Conservation (phyloP, 1,284 basidiomycete species). For the Porodaedalea pini region DNA sequence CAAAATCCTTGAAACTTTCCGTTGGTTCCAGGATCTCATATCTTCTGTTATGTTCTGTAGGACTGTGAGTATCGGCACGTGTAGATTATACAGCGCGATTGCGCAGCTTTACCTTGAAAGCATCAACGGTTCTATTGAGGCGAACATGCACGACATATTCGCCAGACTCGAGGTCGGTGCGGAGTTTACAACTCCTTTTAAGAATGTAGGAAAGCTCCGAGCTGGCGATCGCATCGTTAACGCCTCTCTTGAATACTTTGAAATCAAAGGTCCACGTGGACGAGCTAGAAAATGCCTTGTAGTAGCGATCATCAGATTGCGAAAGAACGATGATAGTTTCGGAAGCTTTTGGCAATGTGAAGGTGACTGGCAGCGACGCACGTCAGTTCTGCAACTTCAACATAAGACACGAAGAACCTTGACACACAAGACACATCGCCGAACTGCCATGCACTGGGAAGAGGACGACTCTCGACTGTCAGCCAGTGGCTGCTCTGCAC, state of each 20-base stretch:
- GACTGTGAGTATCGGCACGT: background rate
- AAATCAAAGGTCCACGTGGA: conserved; percentile 44
- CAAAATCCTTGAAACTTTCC: conserved; percentile 29
- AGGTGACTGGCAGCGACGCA: conserved; percentile 36
- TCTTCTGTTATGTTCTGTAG: background rate
- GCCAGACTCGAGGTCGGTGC: conserved; percentile 42
- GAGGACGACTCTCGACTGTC: conserved; percentile 34
- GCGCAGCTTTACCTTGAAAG: background rate
- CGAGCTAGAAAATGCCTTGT: conserved; percentile 34
- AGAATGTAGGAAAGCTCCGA: conserved; percentile 33
- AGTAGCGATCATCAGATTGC: conserved; percentile 46
- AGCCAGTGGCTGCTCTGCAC: conserved; percentile 48
- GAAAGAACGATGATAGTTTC: conserved; percentile 46
- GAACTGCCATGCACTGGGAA: conserved; percentile 41
- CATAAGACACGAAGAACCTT: background rate
- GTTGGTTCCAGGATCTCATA: background rate
- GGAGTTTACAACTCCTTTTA: conserved; percentile 40
- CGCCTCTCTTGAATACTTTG: conserved; percentile 43
- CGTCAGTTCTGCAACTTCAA: background rate
- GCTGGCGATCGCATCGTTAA: conserved; percentile 33
- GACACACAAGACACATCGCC: conserved; percentile 48
- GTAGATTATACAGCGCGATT: background rate
- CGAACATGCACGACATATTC: conserved; percentile 53
- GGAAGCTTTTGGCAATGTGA: conserved; percentile 37
- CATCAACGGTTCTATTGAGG: conserved; percentile 29